These are phyloP conservation scores for Brassica carinata DNA, from an alignment of 345 rosid genomes.

Conservation along the genomic window DNA sequence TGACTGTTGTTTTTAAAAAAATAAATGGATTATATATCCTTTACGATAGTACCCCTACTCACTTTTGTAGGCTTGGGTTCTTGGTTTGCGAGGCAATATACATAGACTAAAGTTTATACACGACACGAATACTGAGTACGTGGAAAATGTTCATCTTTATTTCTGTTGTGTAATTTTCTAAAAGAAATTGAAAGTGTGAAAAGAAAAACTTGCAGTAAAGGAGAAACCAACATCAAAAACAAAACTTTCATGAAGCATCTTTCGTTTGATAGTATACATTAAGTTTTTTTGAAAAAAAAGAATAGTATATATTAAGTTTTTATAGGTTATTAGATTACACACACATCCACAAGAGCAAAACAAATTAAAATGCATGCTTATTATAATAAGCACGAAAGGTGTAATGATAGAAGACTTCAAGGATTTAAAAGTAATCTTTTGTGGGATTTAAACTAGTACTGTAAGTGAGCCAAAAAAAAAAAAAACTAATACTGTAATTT, in stretches of 20 bases:
- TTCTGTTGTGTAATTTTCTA: no score
- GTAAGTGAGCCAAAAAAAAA: no score
- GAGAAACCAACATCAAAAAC: no score
- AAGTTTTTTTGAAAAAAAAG: no score
- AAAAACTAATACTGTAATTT: neutral
- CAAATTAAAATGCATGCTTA: neutral
- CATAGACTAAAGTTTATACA: conserved; percentile 13
- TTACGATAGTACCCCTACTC: conserved; percentile 29
- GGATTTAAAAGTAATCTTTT: conserved; percentile 16
- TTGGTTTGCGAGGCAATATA: conserved; percentile 34
- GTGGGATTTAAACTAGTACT: neutral
- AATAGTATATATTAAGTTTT: no score
- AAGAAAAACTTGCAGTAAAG: no score
- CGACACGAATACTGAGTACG: conserved; percentile 36
- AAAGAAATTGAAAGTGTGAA: no score
- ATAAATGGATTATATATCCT: neutral
- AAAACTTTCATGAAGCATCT: no score
- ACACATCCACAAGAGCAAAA: neutral
- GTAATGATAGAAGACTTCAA: conserved; percentile 7
- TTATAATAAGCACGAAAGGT: neutral
- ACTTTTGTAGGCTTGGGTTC: conserved; percentile 36
- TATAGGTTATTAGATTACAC: neutral
- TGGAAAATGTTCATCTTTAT: no score
- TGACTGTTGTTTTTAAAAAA: conserved; percentile 15
- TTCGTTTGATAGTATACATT: no score